Conservation (phyloP, 2,329 filamentous ascomycete genomes). For the Ophiobolus disseminans region DNA sequence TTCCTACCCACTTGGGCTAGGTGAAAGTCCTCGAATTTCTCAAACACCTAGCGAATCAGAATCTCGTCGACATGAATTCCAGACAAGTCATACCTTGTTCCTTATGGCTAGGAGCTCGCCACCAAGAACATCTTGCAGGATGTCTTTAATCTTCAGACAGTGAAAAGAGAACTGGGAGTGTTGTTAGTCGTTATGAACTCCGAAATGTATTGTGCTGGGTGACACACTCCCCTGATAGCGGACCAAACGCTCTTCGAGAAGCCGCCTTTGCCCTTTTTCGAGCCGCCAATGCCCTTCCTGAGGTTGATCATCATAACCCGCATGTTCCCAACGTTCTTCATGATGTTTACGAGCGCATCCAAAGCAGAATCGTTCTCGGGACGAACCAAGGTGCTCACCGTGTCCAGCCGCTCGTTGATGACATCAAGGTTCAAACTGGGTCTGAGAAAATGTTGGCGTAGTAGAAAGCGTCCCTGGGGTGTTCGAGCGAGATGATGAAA, state of each 20-base stretch:
- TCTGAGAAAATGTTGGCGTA: conserved; percentile 82
- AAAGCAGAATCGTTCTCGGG: conserved; percentile 70
- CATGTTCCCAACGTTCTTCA: conserved; percentile 80
- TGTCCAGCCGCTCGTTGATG: conserved; percentile 75
- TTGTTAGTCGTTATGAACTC: conserved; percentile 2
- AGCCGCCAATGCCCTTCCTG: conserved; percentile 75
- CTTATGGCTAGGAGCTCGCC: conserved; percentile 61
- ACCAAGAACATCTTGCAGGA: conserved; percentile 64
- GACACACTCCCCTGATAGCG: conserved; percentile 63
- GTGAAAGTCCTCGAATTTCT: conserved; percentile 64
- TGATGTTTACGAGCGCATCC: conserved; percentile 62
- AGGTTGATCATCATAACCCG: conserved; percentile 72
- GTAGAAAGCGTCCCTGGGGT: conserved; percentile 74
- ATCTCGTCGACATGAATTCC: neutral
- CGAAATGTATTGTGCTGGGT: no score
- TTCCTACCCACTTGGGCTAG: conserved; percentile 72
- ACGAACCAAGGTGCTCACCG: conserved; percentile 70
- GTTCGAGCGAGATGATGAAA: conserved; percentile 79
- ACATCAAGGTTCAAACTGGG: conserved; percentile 72
- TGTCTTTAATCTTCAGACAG: conserved; percentile 72
- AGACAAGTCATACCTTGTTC: conserved; percentile 54
- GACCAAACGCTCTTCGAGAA: conserved; percentile 75
- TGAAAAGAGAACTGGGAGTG: conserved; percentile 70
- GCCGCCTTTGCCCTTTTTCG: conserved; percentile 57
- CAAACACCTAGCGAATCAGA: conserved; percentile 57